Evolutionary conservation across 2,329 filamentous ascomycete species (phyloP).

Genomic region (Pezicula neosporulosa): DNA sequence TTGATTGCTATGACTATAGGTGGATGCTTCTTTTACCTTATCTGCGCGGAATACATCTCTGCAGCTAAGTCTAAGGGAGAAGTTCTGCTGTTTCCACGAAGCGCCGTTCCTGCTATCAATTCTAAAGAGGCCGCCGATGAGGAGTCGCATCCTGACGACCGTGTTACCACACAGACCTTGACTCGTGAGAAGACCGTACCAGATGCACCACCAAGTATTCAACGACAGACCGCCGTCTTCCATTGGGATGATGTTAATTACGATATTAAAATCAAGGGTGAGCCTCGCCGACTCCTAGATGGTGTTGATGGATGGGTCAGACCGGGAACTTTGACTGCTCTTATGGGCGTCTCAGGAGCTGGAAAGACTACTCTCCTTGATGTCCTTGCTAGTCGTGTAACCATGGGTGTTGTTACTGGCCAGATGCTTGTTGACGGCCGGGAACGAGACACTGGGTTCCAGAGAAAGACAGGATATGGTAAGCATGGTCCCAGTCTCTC

Average conservation of each 20-base stretch:
- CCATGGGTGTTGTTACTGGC: constrained; percentile 84
- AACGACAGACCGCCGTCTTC: constrained; percentile 48
- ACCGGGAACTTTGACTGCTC: constrained; percentile 81
- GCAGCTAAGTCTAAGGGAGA: constrained; percentile 73
- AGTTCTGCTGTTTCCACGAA: constrained; percentile 70
- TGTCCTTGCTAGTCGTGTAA: constrained; percentile 78
- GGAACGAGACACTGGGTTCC: constrained; percentile 76
- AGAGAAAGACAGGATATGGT: constrained; percentile 84
- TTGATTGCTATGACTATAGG: constrained; percentile 60
- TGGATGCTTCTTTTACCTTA: constrained; percentile 57
- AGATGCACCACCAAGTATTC: constrained; percentile 22
- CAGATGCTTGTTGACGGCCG: constrained; percentile 69
- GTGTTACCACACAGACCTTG: constrained; percentile 11
- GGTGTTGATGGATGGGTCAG: constrained; percentile 92
- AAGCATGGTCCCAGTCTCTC: constrained; percentile 10
- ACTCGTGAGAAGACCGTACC: constrained; percentile 51
- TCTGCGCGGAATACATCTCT: constrained; percentile 54
- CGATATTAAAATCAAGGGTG: constrained; percentile 72
- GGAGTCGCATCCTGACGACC: constrained; percentile 30
- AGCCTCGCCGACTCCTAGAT: constrained; percentile 73
- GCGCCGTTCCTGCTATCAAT: constrained; percentile 39
- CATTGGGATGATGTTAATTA: constrained; percentile 48
- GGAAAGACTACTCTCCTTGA: constrained; percentile 91
- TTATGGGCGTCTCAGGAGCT: constrained; percentile 76
- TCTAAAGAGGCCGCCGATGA: constrained; percentile 3